Conservation (phyloP, 257 asterid genomes). For the Marsdenia floribunda region DNA sequence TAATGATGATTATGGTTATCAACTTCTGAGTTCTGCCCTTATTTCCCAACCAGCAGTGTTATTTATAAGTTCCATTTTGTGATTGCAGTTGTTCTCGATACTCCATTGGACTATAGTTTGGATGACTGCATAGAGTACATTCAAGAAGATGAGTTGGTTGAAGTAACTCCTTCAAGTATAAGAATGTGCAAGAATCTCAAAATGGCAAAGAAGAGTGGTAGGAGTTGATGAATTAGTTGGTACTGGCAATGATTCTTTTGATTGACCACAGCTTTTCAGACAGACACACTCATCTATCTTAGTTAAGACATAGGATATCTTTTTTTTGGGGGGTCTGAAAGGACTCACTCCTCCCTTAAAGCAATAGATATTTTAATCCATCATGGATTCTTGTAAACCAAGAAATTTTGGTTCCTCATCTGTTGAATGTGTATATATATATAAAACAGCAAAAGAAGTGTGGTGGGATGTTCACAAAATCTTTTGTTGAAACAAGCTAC, state of each 20-base stretch:
- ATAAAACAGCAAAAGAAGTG: neutral
- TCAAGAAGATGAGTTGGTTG: conserved; percentile 98
- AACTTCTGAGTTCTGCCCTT: neutral
- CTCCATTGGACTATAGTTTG: conserved; percentile 75
- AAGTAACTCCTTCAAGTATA: conserved; percentile 83
- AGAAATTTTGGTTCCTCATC: conserved; percentile 4
- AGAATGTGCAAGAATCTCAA: conserved; percentile 92
- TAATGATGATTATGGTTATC: neutral
- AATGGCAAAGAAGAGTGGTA: conserved; percentile 39
- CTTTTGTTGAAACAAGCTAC: neutral
- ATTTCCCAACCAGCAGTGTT: neutral
- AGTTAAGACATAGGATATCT: too few relatives aligned
- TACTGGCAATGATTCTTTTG: conserved; percentile 4
- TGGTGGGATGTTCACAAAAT: neutral
- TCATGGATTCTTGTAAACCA: neutral
- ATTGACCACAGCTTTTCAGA: neutral
- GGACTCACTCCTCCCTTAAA: neutral
- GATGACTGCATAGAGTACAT: conserved; percentile 99
- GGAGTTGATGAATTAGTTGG: conserved; percentile 8
- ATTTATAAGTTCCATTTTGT: conserved; percentile 16
- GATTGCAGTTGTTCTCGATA: conserved; percentile 74
- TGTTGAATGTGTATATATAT: conserved; percentile 10
- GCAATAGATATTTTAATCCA: conserved; percentile 6
- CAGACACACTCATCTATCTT: neutral
- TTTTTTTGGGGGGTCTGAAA: neutral